Conservation (phyloP, 2,329 filamentous ascomycete species). For the Coniochaeta sp. region DNA sequence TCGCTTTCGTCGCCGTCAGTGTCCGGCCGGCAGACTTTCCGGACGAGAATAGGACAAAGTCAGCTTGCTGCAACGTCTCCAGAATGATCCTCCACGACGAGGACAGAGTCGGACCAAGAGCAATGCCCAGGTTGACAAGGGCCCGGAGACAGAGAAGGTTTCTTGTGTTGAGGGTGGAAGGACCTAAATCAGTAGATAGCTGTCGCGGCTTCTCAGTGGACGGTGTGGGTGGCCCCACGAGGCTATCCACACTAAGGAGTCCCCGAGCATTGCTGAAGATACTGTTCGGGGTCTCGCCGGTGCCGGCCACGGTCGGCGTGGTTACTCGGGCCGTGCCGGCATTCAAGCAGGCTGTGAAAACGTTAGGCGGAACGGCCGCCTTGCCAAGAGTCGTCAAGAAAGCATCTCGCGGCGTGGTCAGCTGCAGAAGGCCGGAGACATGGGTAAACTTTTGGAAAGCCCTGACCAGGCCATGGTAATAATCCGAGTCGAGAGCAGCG, state of each 20-base stretch:
- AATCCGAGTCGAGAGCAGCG: slow-evolving; percentile 84
- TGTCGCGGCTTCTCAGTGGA: slow-evolving; percentile 53
- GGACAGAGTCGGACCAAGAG: slow-evolving; percentile 79
- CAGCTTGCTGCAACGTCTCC: slow-evolving; percentile 87
- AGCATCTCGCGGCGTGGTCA: slow-evolving; percentile 83
- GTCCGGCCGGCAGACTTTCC: slow-evolving; percentile 47
- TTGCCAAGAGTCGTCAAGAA: slow-evolving; percentile 93
- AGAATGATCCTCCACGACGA: slow-evolving; percentile 85
- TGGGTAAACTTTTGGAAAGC: slow-evolving; percentile 95
- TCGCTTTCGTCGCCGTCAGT: slow-evolving; percentile 35
- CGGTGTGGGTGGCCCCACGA: slow-evolving; percentile 52
- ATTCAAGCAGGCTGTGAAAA: slow-evolving; percentile 54
- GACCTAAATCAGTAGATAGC: slow-evolving; percentile 45
- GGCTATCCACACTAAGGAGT: slow-evolving; percentile 65
- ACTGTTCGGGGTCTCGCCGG: slow-evolving; percentile 44
- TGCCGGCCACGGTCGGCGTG: slow-evolving; percentile 26
- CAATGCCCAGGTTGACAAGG: slow-evolving; percentile 90
- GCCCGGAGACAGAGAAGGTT: slow-evolving; percentile 88
- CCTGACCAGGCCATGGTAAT: slow-evolving; percentile 85
- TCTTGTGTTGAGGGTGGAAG: slow-evolving; percentile 66
- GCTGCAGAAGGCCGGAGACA: slow-evolving; percentile 79
- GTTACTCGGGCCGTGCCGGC: slow-evolving; percentile 34
- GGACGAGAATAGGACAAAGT: slow-evolving; percentile 70
- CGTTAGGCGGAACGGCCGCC: slow-evolving; percentile 80
- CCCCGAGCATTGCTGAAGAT: slow-evolving; percentile 66